Evolutionary conservation across 345 rosid genomes (phyloP).

Genomic region (Trapa bicornis): DNA sequence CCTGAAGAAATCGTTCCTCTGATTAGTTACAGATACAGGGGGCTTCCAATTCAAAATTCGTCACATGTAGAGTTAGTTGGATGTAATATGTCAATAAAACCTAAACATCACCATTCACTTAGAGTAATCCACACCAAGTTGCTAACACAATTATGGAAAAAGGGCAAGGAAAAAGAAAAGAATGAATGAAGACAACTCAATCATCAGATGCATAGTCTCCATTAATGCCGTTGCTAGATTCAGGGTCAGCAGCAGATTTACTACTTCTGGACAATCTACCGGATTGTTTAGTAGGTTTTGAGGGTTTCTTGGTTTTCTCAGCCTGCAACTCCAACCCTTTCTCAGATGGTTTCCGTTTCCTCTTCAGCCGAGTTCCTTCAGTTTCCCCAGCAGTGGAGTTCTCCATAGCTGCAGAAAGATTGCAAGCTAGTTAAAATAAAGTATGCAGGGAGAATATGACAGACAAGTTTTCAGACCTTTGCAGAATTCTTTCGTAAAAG

Average conservation of each 20-base stretch:
- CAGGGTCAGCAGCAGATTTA: conserved; percentile 44
- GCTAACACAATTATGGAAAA: neutral
- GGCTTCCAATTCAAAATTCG: neutral
- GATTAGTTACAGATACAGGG: neutral
- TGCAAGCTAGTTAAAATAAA: no score
- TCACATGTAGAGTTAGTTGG: neutral
- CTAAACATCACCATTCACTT: neutral
- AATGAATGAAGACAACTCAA: conserved; percentile 1
- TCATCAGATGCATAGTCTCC: conserved; percentile 43
- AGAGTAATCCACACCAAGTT: neutral
- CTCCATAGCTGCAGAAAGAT: conserved; percentile 10
- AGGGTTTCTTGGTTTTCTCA: conserved; percentile 70
- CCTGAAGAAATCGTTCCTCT: neutral
- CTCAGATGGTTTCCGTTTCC: conserved; percentile 87
- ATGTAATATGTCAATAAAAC: neutral
- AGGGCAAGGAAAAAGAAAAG: neutral
- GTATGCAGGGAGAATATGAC: no score
- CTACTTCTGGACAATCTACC: conserved; percentile 48
- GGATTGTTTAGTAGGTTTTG: conserved; percentile 39
- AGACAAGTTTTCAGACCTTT: no score
- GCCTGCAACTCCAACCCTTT: conserved; percentile 94
- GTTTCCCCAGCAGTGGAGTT: conserved; percentile 49
- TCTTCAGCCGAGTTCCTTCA: conserved; percentile 58
- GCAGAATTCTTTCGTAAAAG: no score
- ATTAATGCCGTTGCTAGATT: conserved; percentile 34